Conservation (phyloP, 129 eudicot genomes). For the Cynara cardunculus region DNA sequence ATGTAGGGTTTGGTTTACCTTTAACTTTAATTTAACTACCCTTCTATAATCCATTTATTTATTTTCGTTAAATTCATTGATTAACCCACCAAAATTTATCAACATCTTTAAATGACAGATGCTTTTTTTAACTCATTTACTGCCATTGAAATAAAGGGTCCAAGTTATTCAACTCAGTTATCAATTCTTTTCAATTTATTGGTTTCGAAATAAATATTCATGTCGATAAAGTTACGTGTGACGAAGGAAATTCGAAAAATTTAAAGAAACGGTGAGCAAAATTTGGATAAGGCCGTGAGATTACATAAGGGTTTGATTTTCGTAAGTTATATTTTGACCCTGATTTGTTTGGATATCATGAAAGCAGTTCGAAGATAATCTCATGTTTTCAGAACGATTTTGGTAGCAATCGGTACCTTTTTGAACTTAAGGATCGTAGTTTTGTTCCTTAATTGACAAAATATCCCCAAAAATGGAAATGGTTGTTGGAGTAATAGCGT, state of each 20-base stretch:
- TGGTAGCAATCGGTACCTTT: neutral
- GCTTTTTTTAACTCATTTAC: slow-evolving; percentile 1
- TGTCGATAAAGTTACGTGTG: no score
- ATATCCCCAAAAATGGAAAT: neutral
- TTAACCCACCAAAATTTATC: slow-evolving; percentile 30
- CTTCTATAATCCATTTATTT: slow-evolving; percentile 13
- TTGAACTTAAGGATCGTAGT: neutral
- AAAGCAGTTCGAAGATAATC: neutral
- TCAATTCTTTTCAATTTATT: no score
- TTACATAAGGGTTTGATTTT: neutral
- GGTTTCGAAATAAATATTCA: no score
- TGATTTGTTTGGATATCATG: no score
- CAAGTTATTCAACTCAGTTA: neutral
- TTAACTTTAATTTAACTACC: slow-evolving; percentile 28
- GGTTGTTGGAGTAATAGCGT: neutral
- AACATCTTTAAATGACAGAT: slow-evolving; percentile 9
- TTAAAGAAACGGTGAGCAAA: neutral
- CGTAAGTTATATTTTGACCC: neutral
- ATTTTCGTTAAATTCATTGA: slow-evolving; percentile 28
- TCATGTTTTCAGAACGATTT: no score
- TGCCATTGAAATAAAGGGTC: neutral
- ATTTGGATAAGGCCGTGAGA: neutral
- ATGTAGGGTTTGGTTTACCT: slow-evolving; percentile 25
- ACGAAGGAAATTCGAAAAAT: neutral
- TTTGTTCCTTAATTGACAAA: neutral